Base-by-base conservation (phyloP, 2,329 filamentous ascomycete genomes). In the Sporothrix pseudoabietina region DNA sequence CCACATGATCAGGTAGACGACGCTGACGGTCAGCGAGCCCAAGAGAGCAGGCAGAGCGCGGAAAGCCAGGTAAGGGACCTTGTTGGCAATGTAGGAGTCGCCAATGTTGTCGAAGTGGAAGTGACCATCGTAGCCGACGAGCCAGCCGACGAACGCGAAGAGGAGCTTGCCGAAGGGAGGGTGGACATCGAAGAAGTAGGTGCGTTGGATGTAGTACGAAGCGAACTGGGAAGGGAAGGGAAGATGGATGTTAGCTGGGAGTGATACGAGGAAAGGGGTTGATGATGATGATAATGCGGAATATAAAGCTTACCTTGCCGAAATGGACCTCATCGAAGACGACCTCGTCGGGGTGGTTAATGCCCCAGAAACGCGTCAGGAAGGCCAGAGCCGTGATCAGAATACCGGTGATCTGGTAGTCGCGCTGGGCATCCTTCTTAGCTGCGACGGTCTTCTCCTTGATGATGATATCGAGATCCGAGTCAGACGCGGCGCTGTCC, bases 281-380 rank as follows among this genome's bases (percentile, higher is more conserved):
- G 47, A 39, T 0, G 22, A 59, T 3, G 16, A 30, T 30, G 52
- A 10, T 26, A 9, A 22, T 5, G 41, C 39, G 32, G 12, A 65
- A 54, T n/a, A 61, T 35, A 32, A 65, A 19, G 79, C 87, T 74
- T 86, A 98, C 95, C 92, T 99, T 99, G 85, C 96, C 96, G 82
- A 99, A 99, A 84, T 99, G 96, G 73, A 99, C 96, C 83, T 99
- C 96, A 80, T 99, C 96, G 80, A 99, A 99, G 69, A 99, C 96
- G 72, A 99, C 96, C 85, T 98, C 92, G 80, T 97, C 91, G 19
- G 96, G 96, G 83, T 98, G 94, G 81, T 88, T 93, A 81, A 99
- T 98, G 76, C 94, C 94, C 89, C 92, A 98, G 86, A 99, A 99
- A 75, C 96, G 89, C 66, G 96, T 98, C 75, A 94, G 80, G 80